Conservation (phyloP, 441 rosid species). For the Jatropha podagrica region DNA sequence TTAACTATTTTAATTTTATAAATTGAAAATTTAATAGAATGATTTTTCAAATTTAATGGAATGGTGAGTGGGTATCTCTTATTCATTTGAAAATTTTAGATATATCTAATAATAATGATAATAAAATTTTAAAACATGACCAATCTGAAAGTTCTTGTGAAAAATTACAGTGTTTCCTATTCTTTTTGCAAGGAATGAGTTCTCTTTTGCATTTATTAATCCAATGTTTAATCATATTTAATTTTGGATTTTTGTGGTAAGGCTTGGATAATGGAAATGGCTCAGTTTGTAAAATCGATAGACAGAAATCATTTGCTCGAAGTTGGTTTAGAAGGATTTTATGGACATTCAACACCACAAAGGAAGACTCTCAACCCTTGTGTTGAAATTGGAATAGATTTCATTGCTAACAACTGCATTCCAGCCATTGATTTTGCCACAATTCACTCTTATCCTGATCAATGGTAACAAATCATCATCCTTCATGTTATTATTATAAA, state of each 20-base stretch:
- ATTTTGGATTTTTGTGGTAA: constrained; percentile 22
- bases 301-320: constrained; percentile 70
- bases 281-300: constrained; percentile 56
- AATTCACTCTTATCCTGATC: constrained; percentile 67
- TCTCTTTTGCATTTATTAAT: not conserved
- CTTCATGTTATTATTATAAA: too few relatives aligned
- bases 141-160: too few relatives aligned
- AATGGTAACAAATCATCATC: constrained; percentile 46
- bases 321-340: constrained; percentile 74
- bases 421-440: constrained; percentile 61
- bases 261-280: constrained; percentile 73
- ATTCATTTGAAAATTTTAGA: too few relatives aligned
- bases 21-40: too few relatives aligned
- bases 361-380: constrained; percentile 42
- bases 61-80: too few relatives aligned
- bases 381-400: constrained; percentile 60
- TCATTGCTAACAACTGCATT: constrained; percentile 55
- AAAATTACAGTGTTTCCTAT: too few relatives aligned
- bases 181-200: too few relatives aligned
- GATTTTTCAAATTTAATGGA: too few relatives aligned
- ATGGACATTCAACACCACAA: constrained; percentile 58
- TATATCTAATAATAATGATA: too few relatives aligned
- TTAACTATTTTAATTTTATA: too few relatives aligned
- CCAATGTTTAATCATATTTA: constrained; percentile 6
- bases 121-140: too few relatives aligned